These are phyloP conservation scores for Uronychia binucleata DNA, from an alignment of 73 alveolate species.

Conservation along the genomic window DNA sequence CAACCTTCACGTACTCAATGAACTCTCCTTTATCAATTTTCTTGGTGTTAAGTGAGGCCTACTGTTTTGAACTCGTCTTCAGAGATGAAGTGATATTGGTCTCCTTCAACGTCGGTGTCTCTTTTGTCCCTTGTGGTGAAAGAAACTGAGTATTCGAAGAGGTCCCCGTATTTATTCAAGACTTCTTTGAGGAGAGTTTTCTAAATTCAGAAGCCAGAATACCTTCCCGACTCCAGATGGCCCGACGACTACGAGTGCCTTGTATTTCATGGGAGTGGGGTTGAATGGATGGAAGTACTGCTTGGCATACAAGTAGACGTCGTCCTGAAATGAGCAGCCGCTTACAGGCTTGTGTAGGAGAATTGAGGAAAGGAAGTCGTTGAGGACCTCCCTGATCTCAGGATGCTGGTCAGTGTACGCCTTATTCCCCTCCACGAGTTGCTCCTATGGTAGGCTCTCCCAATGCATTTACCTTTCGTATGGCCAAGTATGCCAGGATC, in stretches of 20 bases:
- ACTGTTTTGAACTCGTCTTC: constrained; percentile 75
- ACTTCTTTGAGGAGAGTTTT: constrained; percentile 59
- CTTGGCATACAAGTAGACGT: constrained; percentile 85
- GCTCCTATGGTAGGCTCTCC: constrained; percentile 13
- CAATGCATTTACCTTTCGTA: constrained; percentile 23
- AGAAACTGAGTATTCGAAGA: constrained; percentile 48
- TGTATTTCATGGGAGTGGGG: constrained; percentile 85
- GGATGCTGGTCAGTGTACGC: constrained; percentile 77
- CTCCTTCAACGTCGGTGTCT: constrained; percentile 54
- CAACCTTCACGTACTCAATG: constrained; percentile 60
- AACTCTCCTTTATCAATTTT: constrained; percentile 64
- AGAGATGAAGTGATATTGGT: constrained; percentile 65
- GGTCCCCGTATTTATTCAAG: constrained; percentile 67
- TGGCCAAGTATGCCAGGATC: constrained; percentile 47
- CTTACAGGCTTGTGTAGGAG: constrained; percentile 86
- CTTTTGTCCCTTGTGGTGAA: constrained; percentile 60
- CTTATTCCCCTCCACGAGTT: constrained; percentile 59
- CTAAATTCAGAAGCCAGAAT: not conserved
- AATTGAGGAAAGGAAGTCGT: constrained; percentile 84
- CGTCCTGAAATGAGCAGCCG: constrained; percentile 46
- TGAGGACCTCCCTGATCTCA: constrained; percentile 84
- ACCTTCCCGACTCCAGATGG: constrained; percentile 93
- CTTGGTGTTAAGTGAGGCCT: constrained; percentile 6
- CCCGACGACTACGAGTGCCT: constrained; percentile 87
- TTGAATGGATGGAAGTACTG: constrained; percentile 89